These are phyloP conservation scores for Gossypium stocksii DNA, from an alignment of 345 rosid species.

Conservation along the genomic window DNA sequence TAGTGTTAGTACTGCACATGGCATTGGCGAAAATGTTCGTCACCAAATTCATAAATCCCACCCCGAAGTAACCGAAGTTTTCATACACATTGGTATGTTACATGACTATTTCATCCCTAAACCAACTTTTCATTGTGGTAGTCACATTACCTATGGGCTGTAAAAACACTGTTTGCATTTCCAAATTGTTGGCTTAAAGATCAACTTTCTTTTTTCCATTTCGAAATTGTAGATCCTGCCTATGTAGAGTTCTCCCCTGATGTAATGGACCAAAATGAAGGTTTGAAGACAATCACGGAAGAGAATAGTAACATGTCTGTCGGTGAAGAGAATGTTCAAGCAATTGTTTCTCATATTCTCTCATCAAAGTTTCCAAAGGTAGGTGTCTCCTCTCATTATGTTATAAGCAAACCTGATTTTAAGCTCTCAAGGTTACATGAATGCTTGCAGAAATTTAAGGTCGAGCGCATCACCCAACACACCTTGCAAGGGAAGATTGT, in stretches of 20 bases:
- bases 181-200: not conserved
- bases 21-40: constrained; percentile 78
- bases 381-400: not conserved
- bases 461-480: constrained; percentile 63
- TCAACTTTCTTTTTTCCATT: not conserved
- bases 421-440: too few relatives aligned
- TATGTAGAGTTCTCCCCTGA: constrained; percentile 33
- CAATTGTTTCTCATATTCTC: constrained; percentile 35
- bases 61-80: constrained; percentile 80
- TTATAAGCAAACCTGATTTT: not conserved
- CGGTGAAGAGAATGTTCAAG: constrained; percentile 49
- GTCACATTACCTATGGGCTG: not conserved
- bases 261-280: constrained; percentile 28
- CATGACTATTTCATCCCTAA: not conserved
- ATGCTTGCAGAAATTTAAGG: constrained; percentile 49
- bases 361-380: constrained; percentile 56
- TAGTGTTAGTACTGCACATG: constrained; percentile 90
- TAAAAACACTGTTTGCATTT: not conserved
- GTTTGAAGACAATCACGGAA: constrained; percentile 15
- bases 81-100: constrained; percentile 81
- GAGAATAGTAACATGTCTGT: constrained; percentile 22
- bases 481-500: constrained; percentile 57
- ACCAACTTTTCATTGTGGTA: not conserved
- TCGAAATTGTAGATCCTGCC: constrained; percentile 59
- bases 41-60: constrained; percentile 56